phyloP scores from a whole-genome alignment of 2,329 filamentous ascomycete genomes.

The Corniculantispora saksenae region DNA sequence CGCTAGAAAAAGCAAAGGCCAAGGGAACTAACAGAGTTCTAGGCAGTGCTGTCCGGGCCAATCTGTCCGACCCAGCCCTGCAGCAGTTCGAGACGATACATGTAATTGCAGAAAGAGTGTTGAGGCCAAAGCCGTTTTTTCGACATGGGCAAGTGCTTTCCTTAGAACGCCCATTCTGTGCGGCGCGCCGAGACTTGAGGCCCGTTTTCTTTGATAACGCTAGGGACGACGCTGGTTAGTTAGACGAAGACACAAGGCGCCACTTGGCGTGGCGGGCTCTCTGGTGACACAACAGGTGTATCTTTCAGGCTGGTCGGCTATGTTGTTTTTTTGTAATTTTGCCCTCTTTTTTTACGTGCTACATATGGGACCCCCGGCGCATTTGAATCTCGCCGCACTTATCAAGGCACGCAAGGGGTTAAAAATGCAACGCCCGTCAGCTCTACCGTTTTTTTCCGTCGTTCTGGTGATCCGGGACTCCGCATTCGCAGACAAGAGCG shows the following conservation, averaged over 20 bases:
- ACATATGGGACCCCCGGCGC: neutral
- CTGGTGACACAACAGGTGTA: neutral
- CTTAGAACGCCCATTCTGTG: neutral
- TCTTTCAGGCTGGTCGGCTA: neutral
- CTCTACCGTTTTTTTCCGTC: neutral
- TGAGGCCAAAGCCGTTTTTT: neutral
- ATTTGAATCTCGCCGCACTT: neutral
- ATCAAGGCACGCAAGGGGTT: no score
- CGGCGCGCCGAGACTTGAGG: neutral
- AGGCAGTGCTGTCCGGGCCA: neutral
- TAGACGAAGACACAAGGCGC: neutral
- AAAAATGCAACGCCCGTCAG: neutral
- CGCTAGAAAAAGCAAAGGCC: neutral
- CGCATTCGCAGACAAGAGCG: neutral
- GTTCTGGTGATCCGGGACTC: neutral
- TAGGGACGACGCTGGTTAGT: neutral
- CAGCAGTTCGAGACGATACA: neutral
- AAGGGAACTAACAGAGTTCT: neutral
- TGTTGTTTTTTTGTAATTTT: neutral
- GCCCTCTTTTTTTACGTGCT: neutral
- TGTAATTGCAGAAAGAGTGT: neutral
- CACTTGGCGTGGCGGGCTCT: neutral
- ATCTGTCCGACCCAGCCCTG: neutral
- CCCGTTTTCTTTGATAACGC: neutral
- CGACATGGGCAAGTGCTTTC: neutral